Evolutionary conservation across 768 basidiomycete genomes (phyloP), one percentile per base, ranked within the genome.

Genomic region (Crucibulum laeve): DNA sequence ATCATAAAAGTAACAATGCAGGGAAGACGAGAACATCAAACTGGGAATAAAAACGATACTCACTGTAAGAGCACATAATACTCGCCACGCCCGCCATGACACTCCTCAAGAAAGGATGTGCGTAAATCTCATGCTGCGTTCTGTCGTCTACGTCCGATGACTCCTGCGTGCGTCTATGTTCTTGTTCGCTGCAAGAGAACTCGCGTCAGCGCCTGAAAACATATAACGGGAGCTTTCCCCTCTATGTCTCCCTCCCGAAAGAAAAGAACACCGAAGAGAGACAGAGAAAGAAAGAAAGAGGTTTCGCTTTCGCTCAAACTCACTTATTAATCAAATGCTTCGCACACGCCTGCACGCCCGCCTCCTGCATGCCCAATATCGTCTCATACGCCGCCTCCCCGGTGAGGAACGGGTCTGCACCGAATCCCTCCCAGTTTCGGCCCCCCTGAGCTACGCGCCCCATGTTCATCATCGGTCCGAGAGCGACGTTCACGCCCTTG

Each of bases 371-470:
- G 5, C 92, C 92, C 14, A 87, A 65, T 42, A 94, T 78, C 0
- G 91, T 94, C 61, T 91, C 87, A 44, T 81, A 85, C 3, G 82
- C 77, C 1, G 72, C 69, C 56, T 89, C 90, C 10, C 93, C 91
- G n/a, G 77, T 54, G 13, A 95, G 68, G 66, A 80, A 95, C 0
- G 93, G 93, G 59, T 96, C 93, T 7, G 77, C 90, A 23, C 92
- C 91, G 45, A 92, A 93, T n/a, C 90, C 91, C 70, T 95, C 93
- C 89, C 91, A 95, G 62, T 93, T 91, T 22, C 93, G 72, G 14
- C 93, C 93, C 5, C 86, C 90, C 50, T 78, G 71, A 2, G 87
- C 82, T 15, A 84, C 63, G 14, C 88, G 79, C 1, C 84, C 87
- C 69, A 94, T 77, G 58, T 93, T 92, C 81, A 90, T 92, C 84